Evolutionary conservation across 352 stramenopile genomes (phyloP).

Genomic region (Globisporangium splendens): DNA sequence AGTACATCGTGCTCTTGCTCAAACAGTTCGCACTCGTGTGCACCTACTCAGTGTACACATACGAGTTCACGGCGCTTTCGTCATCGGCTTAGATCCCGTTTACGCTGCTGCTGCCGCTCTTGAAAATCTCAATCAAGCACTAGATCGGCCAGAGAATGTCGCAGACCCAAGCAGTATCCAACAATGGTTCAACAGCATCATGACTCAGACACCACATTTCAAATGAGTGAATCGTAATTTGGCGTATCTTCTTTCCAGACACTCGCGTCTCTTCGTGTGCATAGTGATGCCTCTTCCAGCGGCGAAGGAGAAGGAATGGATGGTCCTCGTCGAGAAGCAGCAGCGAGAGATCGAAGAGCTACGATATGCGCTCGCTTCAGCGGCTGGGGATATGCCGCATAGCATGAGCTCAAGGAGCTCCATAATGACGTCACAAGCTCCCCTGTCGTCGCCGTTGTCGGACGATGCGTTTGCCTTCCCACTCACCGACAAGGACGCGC

Average conservation of each 20-base stretch:
- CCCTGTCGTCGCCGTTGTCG: constrained; percentile 15
- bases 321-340: constrained; percentile 39
- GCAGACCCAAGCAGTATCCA: neutral
- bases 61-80: constrained; percentile 20
- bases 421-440: neutral
- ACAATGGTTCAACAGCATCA: too few species aligned
- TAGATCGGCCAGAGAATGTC: neutral
- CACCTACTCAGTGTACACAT: constrained; percentile 29
- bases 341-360: constrained; percentile 46
- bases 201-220: too few species aligned
- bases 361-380: constrained; percentile 12
- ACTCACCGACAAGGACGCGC: constrained; percentile 10
- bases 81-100: constrained; percentile 12
- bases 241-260: too few species aligned
- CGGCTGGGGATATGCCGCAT: neutral
- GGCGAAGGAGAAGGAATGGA: constrained; percentile 22
- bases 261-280: constrained; percentile 6
- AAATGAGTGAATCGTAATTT: too few species aligned
- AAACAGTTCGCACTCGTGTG: constrained; percentile 22
- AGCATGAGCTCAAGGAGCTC: neutral
- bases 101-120: constrained; percentile 20
- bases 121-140: constrained; percentile 21
- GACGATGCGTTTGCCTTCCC: constrained; percentile 24
- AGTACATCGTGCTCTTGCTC: constrained; percentile 23
- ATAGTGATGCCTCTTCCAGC: neutral